Percentiles rank a stretch among this genome's conserved stretches.
phyloP scores from a whole-genome alignment of 768 basidiomycete genomes.

The Kwoniella newhampshirensis region DNA sequence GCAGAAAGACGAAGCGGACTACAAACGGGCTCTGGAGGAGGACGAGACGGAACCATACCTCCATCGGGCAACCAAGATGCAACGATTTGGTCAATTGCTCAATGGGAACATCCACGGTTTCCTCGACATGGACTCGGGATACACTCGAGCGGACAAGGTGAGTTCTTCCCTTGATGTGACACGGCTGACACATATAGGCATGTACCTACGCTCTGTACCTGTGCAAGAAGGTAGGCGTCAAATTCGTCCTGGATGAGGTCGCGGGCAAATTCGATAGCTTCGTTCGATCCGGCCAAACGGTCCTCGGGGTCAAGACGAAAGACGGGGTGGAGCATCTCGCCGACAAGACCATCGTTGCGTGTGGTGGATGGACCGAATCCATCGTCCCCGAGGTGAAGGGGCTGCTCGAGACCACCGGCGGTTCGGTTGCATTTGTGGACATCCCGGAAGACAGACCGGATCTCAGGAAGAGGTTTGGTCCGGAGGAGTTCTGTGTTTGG shows the following conservation, averaged over 20 bases:
- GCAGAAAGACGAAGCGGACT: too few species aligned
- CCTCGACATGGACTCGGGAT: too few species aligned
- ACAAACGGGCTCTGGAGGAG: too few species aligned
- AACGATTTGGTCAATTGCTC: too few species aligned
- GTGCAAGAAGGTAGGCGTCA: conserved; percentile 26
- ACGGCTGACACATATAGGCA: conserved; percentile 1
- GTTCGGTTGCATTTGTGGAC: conserved; percentile 17
- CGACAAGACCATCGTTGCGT: conserved; percentile 22
- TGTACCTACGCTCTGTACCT: conserved; percentile 22
- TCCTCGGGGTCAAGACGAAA: too few species aligned
- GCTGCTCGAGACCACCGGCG: conserved; percentile 25
- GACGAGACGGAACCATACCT: too few species aligned
- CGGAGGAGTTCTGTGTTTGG: too few species aligned
- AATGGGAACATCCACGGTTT: too few species aligned
- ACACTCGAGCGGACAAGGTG: background rate
- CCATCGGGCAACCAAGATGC: too few species aligned
- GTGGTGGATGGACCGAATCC: conserved; percentile 25
- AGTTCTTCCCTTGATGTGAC: background rate
- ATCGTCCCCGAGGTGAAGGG: conserved; percentile 16
- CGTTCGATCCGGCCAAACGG: too few species aligned
- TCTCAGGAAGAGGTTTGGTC: conserved; percentile 13
- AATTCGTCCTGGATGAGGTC: conserved; percentile 26
- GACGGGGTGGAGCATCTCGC: conserved; percentile 20
- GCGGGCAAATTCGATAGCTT: too few species aligned
- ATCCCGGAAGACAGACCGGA: conserved; percentile 21